Base-by-base conservation (phyloP, 257 asterid species). In the Primulina huaijiensis region DNA sequence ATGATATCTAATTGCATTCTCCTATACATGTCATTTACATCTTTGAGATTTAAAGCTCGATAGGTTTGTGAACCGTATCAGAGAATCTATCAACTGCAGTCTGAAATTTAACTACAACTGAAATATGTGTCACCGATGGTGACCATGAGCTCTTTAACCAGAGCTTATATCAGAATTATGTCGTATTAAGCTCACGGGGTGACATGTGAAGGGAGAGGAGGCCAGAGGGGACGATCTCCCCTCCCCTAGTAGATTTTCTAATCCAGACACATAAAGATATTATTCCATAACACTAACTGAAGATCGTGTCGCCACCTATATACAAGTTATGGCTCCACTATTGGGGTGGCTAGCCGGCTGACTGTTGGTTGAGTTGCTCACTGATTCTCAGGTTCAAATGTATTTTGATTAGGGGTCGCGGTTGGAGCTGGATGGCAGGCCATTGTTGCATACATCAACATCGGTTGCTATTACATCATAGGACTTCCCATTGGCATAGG, bases 401-500 rank as follows among this genome's bases (percentile, higher is more conserved):
- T 69, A 30, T 30, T 50, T 65, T 57, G 19, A 35, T 43, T 72
- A 89, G 97, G 97, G 74, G 97, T 91, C 67, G 97, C 96, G 16
- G 88, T 91, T 67, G 97, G 97, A 77, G 96, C 97, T 68, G 97
- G 97, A 75, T 91, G 97, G 97, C 97, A 91, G 72, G 68, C 89
- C 20, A 25, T 87, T 62, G 87, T 91, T 40, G 97, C 96, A 7
- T 89, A 83, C 68, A 72, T 89, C 65, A 91, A 91, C 78, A 75
- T 91, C 40, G 96, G 80, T 1, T 79, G 91, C 63, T 91, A 91
- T 66, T 91, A 91, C 84, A 68, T 89, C 53, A 74, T 89, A 8
- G 97, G 97, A 38, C 79, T 91, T 52, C 97, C 97, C 12, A 85
- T 86, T 1, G 95, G 96, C 46, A 75, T 87, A 59, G 37, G 89